Conservation (phyloP, 2,329 filamentous ascomycete species). For the Calcarisporium arbuscula region DNA sequence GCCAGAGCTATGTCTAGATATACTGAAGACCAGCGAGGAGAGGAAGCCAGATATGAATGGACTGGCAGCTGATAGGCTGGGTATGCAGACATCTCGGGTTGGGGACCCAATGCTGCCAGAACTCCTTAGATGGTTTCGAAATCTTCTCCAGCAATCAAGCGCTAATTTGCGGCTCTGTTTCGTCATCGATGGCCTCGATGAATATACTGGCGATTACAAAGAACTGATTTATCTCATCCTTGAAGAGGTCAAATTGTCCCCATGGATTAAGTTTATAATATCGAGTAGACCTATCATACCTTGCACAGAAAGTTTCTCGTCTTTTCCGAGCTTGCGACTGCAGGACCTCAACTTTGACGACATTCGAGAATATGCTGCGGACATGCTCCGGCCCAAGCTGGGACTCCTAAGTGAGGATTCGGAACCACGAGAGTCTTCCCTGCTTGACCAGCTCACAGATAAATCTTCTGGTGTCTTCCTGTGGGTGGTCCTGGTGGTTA, state of each 20-base stretch:
- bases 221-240: constrained; percentile 16
- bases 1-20: too few relatives aligned
- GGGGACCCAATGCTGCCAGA: too few relatives aligned
- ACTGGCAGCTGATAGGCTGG: too few relatives aligned
- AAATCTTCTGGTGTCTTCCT: constrained; percentile 26
- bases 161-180: too few relatives aligned
- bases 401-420: constrained; percentile 8
- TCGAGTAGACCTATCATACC: constrained; percentile 25
- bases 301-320: too few relatives aligned
- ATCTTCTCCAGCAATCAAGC: too few relatives aligned
- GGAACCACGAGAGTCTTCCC: not conserved
- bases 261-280: constrained; percentile 26
- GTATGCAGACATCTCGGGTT: too few relatives aligned
- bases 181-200: constrained; percentile 26
- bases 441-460: constrained; percentile 14
- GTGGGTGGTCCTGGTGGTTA: constrained; percentile 24
- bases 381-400: constrained; percentile 12
- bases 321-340: constrained; percentile 20
- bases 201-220: constrained; percentile 24
- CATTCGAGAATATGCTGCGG: constrained; percentile 19
- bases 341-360: constrained; percentile 20
- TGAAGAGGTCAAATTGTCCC: constrained; percentile 5
- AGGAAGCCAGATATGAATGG: too few relatives aligned
- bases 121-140: too few relatives aligned
- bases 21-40: too few relatives aligned